Conservation (phyloP, 148 eudicot genomes). For the Vaccinium vitisidaea region DNA sequence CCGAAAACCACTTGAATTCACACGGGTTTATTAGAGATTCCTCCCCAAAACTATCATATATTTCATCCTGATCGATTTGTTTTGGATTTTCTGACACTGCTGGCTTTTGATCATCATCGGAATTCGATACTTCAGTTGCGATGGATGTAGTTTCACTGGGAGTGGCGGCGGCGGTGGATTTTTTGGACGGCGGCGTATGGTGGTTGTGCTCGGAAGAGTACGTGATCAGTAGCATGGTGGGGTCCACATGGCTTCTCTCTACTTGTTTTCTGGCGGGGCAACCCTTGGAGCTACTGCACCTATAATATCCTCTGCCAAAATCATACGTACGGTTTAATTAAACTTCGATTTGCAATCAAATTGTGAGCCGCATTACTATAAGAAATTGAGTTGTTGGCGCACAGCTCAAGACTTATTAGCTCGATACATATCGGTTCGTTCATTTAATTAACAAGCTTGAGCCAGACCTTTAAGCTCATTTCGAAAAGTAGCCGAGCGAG, state of each 20-base stretch:
- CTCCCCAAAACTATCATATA: conserved; percentile 19
- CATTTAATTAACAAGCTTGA: too few relatives aligned
- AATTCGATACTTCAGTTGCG: conserved; percentile 19
- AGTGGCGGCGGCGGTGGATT: conserved; percentile 20
- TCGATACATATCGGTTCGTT: background rate
- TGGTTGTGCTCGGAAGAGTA: conserved; percentile 84
- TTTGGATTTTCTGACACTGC: background rate
- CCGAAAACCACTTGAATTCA: conserved; percentile 41
- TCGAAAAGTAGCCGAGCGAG: background rate
- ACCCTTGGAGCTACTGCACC: conserved; percentile 86
- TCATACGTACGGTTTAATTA: background rate
- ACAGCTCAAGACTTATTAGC: background rate
- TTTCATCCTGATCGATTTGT: conserved; percentile 10
- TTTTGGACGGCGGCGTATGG: conserved; percentile 51
- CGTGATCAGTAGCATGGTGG: conserved; percentile 61
- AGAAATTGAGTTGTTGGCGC: too few relatives aligned
- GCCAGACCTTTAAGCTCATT: too few relatives aligned
- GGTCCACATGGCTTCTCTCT: conserved; percentile 69
- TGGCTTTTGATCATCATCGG: conserved; percentile 9
- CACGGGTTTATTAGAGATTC: background rate
- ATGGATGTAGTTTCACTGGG: conserved; percentile 7
- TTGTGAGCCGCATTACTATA: background rate
- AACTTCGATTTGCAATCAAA: background rate
- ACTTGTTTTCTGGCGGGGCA: conserved; percentile 91
- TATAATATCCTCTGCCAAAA: conserved; percentile 63